Evolutionary conservation across 164 flowering plant species (phyloP).

Genomic region (Umbellularia californica): DNA sequence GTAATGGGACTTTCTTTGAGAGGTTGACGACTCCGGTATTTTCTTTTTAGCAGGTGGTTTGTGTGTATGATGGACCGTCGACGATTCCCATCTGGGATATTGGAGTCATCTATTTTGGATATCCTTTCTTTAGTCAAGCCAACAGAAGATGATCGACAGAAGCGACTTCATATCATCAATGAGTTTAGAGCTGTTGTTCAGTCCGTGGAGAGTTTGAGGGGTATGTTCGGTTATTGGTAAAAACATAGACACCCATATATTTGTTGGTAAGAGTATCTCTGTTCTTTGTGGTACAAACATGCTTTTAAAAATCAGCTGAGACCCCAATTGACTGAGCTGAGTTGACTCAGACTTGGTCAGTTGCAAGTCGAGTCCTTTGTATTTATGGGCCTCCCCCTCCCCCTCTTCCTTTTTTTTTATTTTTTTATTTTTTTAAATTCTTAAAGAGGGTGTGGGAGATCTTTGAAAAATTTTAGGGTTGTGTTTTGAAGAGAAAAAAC

Average conservation of each 20-base stretch:
- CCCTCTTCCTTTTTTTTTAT: no score
- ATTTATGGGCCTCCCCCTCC: no score
- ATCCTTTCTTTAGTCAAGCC: conserved; percentile 57
- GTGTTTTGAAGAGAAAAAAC: no score
- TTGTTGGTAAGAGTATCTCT: not conserved
- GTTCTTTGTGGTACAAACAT: not conserved
- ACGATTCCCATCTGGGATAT: not conserved
- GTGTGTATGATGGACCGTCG: conserved; percentile 6
- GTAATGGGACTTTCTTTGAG: not conserved
- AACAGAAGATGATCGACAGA: conserved; percentile 38
- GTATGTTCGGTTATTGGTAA: conserved; percentile 24
- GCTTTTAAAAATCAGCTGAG: no score
- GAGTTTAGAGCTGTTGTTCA: conserved; percentile 44
- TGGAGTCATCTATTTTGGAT: conserved; percentile 46
- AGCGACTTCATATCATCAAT: conserved; percentile 39
- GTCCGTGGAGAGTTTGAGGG: conserved; percentile 63
- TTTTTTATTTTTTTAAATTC: no score
- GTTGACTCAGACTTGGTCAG: no score
- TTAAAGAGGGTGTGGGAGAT: no score
- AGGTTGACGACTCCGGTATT: not conserved
- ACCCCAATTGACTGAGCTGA: no score
- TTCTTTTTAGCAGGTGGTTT: conserved; percentile 2
- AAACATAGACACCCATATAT: not conserved
- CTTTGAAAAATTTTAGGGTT: no score
- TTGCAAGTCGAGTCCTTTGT: no score